Base-by-base conservation (phyloP, 177 flowering plant genomes). In the Vitis hybrid region DNA sequence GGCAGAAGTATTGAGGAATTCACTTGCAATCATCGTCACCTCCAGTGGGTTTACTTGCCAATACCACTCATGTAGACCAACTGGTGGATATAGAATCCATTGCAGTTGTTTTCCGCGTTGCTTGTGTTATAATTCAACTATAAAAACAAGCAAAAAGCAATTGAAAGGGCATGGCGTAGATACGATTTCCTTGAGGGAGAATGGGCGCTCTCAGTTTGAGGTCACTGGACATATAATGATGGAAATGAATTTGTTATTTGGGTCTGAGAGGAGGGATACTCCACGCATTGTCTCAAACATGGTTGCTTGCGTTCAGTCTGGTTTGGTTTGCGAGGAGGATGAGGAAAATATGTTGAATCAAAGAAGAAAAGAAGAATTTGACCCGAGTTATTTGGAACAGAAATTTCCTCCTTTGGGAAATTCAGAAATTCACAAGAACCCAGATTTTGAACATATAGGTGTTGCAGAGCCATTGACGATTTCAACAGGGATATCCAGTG, bases 401-500 rank as follows among this genome's bases (percentile, higher is more conserved):
- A 64, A 14, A 56, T 64, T 74, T 55, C 78, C 84, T 55, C 71
- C 85, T 46, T 83, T 82, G 82, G 82, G 85, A 64, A 70, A 75
- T 54, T 21, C 64, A n/a, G 73, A 13, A 10, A n/a, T 62, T 68
- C 20, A 66, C 2, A 63, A 50, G 24, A 80, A 74, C 4, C n/a
- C 32, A 6, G 73, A 49, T 63, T n/a, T 57, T 58, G 68, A 71
- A 24, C 7, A 49, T 59, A 24, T 14, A 49, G 69, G 49, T 63
- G 63, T n/a, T 56, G 15, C 6, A 12, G 65, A 66, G 51, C 61
- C 76, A 59, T 61, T 70, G 11, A n/a, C 70, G 4, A 27, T 46
- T 55, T 53, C 71, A 1, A 52, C 63, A 62, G 69, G 46, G 64
- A 41, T 20, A 49, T 51, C 2, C 21, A 11, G 51, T 52, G 20